Evolutionary conservation across 257 asterid species (phyloP).

Genomic region (Nyctanthes arbortristis): DNA sequence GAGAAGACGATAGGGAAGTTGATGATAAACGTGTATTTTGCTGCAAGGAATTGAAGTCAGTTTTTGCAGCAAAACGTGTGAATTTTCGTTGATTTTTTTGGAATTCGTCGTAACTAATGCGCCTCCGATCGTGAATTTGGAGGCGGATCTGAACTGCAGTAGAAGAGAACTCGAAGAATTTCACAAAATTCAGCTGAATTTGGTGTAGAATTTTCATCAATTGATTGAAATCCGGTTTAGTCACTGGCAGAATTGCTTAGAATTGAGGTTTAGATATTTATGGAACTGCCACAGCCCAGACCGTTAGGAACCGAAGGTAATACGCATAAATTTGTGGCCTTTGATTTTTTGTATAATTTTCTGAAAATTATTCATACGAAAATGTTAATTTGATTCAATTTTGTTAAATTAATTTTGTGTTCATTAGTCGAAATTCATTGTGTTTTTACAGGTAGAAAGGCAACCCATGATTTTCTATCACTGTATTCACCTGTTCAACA

Average conservation of each 20-base stretch:
- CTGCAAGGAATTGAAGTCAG: conserved; percentile 3
- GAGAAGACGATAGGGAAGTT: conserved; percentile 16
- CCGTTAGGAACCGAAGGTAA: conserved; percentile 65
- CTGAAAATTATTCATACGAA: neutral
- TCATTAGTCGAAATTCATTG: neutral
- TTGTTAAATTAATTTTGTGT: neutral
- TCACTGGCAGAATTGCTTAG: conserved; percentile 14
- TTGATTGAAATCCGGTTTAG: neutral
- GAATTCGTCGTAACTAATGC: conserved; percentile 22
- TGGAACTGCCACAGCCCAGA: conserved; percentile 85
- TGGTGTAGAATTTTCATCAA: conserved; percentile 16
- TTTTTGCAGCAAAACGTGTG: too few species aligned
- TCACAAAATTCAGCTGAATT: conserved; percentile 12
- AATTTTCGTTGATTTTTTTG: neutral
- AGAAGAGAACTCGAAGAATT: neutral
- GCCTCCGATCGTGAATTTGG: conserved; percentile 39
- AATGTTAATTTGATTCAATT: neutral
- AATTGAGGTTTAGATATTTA: conserved; percentile 19
- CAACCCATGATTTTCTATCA: conserved; percentile 93
- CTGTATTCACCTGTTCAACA: conserved; percentile 74
- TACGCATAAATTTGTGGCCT: neutral
- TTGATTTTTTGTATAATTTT: neutral
- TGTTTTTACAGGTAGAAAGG: conserved; percentile 53
- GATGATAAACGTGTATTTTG: conserved; percentile 15
- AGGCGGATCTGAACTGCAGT: conserved; percentile 45